A percentile compares a stretch with the other conserved stretches of the same genome.
Evolutionary conservation across 371 early-diverging fungal species (phyloP).

Genomic region (Coemansia sp.): DNA sequence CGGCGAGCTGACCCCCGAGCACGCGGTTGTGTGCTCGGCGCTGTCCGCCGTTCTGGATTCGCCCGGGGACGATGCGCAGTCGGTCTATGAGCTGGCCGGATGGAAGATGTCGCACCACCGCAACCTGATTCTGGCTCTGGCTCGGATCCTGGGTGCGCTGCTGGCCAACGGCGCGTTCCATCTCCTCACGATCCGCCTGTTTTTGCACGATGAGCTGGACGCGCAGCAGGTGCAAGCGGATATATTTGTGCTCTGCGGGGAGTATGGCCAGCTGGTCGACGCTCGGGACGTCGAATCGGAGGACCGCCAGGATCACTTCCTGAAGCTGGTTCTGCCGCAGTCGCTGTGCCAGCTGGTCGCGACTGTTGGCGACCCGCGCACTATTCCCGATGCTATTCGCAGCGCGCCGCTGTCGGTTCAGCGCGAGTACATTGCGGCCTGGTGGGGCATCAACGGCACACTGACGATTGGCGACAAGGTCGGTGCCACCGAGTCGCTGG

Average conservation of each 20-base stretch:
- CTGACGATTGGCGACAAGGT: too few relatives aligned
- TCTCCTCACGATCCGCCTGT: background rate
- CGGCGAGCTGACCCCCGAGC: slow-evolving; percentile 21
- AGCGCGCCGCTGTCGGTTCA: slow-evolving; percentile 35
- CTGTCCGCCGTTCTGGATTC: slow-evolving; percentile 25
- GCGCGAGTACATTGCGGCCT: slow-evolving; percentile 49
- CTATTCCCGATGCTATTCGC: background rate
- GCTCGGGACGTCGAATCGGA: background rate
- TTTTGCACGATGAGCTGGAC: slow-evolving; percentile 8
- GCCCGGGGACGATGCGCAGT: slow-evolving; percentile 3
- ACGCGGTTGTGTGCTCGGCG: slow-evolving; percentile 43
- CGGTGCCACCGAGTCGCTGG: too few relatives aligned
- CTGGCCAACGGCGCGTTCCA: slow-evolving; percentile 6
- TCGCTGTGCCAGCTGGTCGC: background rate
- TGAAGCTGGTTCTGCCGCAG: slow-evolving; percentile 17
- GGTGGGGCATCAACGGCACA: slow-evolving; percentile 32
- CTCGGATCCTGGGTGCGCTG: slow-evolving; percentile 35
- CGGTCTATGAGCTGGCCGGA: slow-evolving; percentile 9
- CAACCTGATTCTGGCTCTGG: slow-evolving; percentile 35
- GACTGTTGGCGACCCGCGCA: background rate
- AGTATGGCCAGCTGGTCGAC: background rate
- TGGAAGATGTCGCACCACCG: slow-evolving; percentile 20
- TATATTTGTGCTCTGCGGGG: slow-evolving; percentile 12
- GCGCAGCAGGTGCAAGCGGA: slow-evolving; percentile 33
- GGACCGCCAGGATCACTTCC: background rate